phyloP scores from a whole-genome alignment of 1,139 yeast genomes.

The Lodderomyces elongisporus region DNA sequence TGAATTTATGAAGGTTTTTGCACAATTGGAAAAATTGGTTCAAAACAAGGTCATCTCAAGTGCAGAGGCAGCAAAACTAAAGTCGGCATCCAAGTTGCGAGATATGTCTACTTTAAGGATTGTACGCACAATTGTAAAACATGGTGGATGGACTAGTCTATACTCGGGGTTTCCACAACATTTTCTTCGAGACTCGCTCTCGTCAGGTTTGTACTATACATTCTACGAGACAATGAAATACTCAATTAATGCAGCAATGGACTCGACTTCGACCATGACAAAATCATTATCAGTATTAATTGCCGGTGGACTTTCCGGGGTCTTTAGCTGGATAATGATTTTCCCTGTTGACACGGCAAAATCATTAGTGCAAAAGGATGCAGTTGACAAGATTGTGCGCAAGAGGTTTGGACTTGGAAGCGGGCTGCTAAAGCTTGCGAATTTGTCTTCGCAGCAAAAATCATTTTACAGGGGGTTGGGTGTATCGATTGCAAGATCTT shows the following conservation, averaged over 20 bases:
- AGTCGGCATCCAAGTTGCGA: conserved; percentile 12
- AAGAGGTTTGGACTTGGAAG: conserved; percentile 37
- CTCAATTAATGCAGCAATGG: conserved; percentile 32
- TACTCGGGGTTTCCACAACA: conserved; percentile 74
- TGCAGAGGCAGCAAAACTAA: conserved; percentile 12
- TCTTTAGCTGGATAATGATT: conserved; percentile 64
- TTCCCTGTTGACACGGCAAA: conserved; percentile 82
- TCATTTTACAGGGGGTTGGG: conserved; percentile 65
- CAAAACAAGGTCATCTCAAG: conserved; percentile 16
- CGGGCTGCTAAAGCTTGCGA: background rate
- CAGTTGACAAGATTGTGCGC: conserved; percentile 61
- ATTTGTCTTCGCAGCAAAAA: background rate
- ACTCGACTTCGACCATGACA: conserved; percentile 23
- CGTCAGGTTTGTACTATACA: conserved; percentile 70
- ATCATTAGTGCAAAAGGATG: conserved; percentile 68
- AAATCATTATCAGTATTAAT: conserved; percentile 38
- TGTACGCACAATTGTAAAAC: conserved; percentile 48
- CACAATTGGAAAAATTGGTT: conserved; percentile 60
- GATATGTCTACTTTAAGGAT: conserved; percentile 21
- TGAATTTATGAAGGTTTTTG: conserved; percentile 76
- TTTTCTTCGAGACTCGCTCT: conserved; percentile 59
- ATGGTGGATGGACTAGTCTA: conserved; percentile 59
- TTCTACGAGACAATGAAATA: conserved; percentile 69
- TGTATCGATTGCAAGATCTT: conserved; percentile 65
- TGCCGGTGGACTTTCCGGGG: conserved; percentile 82